Evolutionary conservation across 2,329 filamentous ascomycete species (phyloP).

Genomic region (Dactylellina drechsleri): DNA sequence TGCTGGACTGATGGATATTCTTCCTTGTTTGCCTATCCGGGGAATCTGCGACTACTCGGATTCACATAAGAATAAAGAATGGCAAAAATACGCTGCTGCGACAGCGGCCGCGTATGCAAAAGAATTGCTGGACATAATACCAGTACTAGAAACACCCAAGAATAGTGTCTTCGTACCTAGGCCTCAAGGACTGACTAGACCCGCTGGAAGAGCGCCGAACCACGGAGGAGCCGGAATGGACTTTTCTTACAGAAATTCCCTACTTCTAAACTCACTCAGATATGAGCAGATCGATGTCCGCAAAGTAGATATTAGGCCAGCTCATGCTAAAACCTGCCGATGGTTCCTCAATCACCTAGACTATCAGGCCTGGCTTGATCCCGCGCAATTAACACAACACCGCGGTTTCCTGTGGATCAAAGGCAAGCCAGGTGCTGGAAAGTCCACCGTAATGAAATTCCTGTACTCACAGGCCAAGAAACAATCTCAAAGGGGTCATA

Average conservation of each 20-base stretch:
- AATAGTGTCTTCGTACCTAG: neutral
- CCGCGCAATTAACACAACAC: constrained; percentile 58
- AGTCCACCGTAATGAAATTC: constrained; percentile 64
- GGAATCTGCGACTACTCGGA: constrained; percentile 50
- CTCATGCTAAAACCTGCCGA: constrained; percentile 62
- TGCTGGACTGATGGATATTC: constrained; percentile 43
- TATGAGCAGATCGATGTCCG: constrained; percentile 63
- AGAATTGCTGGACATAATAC: constrained; percentile 34
- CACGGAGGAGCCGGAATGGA: neutral
- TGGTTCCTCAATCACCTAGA: constrained; percentile 62
- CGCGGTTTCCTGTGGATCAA: constrained; percentile 65
- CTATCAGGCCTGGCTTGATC: constrained; percentile 62
- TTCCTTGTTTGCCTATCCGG: constrained; percentile 37
- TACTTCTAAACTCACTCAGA: constrained; percentile 60
- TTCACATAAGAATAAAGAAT: constrained; percentile 48
- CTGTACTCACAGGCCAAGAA: constrained; percentile 55
- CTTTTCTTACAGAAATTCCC: neutral
- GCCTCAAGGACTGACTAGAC: no score
- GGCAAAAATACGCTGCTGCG: constrained; percentile 41
- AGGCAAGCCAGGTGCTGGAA: constrained; percentile 65
- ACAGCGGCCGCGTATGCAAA: constrained; percentile 35
- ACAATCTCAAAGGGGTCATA: neutral
- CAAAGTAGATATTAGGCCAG: constrained; percentile 61
- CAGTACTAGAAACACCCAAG: neutral
- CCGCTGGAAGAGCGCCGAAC: no score